Evolutionary conservation across 441 rosid genomes (phyloP), one percentile per base, ranked within the genome.

Genomic region (Pelargonium citronellum): DNA sequence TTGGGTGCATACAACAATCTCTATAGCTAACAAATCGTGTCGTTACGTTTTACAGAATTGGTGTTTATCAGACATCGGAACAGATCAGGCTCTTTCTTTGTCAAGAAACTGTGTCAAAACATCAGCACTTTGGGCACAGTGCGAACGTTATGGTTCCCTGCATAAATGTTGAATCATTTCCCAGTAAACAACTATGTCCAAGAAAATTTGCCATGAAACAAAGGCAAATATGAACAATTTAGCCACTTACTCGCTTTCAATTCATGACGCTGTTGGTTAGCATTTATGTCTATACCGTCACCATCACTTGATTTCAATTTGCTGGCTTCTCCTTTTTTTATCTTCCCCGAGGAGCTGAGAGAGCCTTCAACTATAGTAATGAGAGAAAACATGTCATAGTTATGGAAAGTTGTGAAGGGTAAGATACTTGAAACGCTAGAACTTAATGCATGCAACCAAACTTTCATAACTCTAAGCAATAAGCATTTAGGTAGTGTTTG

Each of bases 281-380:
- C 47, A 67, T 70, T 77, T 9, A 30, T 20, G 44, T 68, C 66
- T 64, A 46, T 44, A 73, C 68, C 71, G 58, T 62, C 77, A 43
- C 30, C 30, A 27, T 27, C 55, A 51, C 27, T 44, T 22, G 78
- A 69, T 67, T 69, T 82, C 27, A 60, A 62, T 77, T 75, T 77
- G 74, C 72, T 62, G 20, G 69, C 71, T 27, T 81, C 88, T 55
- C 69, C 69, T 67, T 69, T 86, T 78, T 75, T 88, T 76, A 79
- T 80, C 78, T 67, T 74, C 77, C 80, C 80, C 43, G 90, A 82
- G 17, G 89, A 87, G 79, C 89, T 88, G 73, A 90, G 79, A 30
- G 92, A 82, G 58, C 97, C 95, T 78, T 91, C 96, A 68, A 88
- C 97, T 93, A 67, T 73, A 22, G 64, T 20, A 71, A 34, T 47